Percentiles rank a stretch among this genome's conserved stretches.
Evolutionary conservation across 805 yeast species (phyloP).

Genomic region (Lipomyces oligophaga): DNA sequence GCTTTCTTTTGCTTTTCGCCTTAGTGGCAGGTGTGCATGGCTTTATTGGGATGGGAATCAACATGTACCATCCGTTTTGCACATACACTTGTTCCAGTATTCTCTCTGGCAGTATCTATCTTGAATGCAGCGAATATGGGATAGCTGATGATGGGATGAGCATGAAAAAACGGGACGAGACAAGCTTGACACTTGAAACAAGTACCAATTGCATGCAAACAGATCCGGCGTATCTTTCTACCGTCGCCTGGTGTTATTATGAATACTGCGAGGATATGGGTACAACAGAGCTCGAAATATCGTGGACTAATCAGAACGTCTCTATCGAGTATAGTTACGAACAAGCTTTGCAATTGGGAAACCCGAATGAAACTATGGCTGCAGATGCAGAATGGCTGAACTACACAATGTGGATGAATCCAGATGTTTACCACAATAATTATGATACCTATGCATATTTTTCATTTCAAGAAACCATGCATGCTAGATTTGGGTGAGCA

Average conservation of each 20-base stretch:
- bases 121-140: neutral
- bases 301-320: neutral
- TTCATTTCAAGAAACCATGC: neutral
- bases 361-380: neutral
- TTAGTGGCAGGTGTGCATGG: neutral
- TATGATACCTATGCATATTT: neutral
- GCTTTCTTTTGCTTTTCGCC: neutral
- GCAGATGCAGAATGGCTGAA: neutral
- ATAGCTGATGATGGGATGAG: neutral
- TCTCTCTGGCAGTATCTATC: neutral
- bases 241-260: neutral
- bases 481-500: neutral
- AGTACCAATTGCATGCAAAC: neutral
- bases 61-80: conserved; percentile 1
- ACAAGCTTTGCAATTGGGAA: neutral
- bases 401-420: neutral
- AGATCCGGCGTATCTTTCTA: neutral
- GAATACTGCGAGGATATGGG: neutral
- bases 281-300: neutral
- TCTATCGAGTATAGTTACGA: neutral
- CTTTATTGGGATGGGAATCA: neutral
- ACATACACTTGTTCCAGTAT: neutral
- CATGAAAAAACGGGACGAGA: neutral
- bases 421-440: neutral
- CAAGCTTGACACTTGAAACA: neutral